These are phyloP conservation scores for Jatropha curcas DNA, from an alignment of 345 rosid species.

Conservation along the genomic window DNA sequence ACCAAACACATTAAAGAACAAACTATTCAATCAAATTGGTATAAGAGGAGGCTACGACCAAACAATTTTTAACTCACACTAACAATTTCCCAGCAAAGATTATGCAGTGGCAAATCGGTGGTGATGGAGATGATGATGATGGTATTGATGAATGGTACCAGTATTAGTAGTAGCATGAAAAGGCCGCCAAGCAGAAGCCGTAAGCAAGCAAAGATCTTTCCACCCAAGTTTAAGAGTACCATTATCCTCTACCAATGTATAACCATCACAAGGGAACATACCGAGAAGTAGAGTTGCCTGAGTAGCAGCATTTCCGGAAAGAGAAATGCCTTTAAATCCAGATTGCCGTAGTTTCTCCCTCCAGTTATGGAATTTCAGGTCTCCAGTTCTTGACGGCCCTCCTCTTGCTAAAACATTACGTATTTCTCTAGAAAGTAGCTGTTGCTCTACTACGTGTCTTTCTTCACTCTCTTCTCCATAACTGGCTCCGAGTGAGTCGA, in stretches of 20 bases:
- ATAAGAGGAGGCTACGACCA: no score
- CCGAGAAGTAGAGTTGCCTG: conserved; percentile 89
- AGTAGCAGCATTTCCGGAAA: conserved; percentile 86
- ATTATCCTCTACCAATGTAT: conserved; percentile 89
- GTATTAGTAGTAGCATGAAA: conserved; percentile 22
- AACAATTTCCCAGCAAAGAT: no score
- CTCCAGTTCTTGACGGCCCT: conserved; percentile 77
- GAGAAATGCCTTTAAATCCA: conserved; percentile 80
- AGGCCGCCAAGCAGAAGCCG: conserved; percentile 99
- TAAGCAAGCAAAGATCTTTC: conserved; percentile 97
- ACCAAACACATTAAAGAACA: background rate
- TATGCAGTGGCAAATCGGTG: conserved; percentile 14
- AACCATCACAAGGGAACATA: conserved; percentile 95
- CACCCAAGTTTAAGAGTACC: conserved; percentile 96
- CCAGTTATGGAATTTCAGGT: conserved; percentile 84
- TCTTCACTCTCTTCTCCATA: conserved; percentile 97
- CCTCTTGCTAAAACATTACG: conserved; percentile 83
- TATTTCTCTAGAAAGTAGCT: conserved; percentile 84
- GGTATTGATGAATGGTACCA: background rate
- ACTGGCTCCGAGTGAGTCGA: conserved; percentile 93
- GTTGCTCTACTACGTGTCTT: conserved; percentile 96
- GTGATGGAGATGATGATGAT: conserved; percentile 5
- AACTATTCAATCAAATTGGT: background rate
- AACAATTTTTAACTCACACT: background rate
- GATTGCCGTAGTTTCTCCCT: conserved; percentile 87